Conservation (phyloP, 345 rosid species). For the Balakata baccata region DNA sequence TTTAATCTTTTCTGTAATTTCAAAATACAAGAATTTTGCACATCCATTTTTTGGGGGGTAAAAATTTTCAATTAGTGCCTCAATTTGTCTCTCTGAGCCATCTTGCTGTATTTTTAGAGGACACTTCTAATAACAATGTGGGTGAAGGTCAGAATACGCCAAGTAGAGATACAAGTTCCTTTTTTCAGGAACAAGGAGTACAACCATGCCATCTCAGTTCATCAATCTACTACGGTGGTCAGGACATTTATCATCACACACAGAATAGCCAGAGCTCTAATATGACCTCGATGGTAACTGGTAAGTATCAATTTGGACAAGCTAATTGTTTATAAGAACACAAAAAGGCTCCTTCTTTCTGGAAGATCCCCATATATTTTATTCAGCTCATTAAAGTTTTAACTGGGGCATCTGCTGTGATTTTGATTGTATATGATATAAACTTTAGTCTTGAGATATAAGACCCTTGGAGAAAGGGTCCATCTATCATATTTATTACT, state of each 20-base stretch:
- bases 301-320: conserved; percentile 18
- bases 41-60: no score
- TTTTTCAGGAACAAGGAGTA: conserved; percentile 48
- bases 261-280: conserved; percentile 43
- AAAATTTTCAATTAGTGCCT: no score
- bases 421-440: neutral
- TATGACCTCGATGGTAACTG: conserved; percentile 50
- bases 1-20: neutral
- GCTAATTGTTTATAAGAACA: neutral
- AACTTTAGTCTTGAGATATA: neutral
- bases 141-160: conserved; percentile 32
- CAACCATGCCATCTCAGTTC: conserved; percentile 77
- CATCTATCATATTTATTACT: no score
- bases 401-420: neutral
- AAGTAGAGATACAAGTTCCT: conserved; percentile 32
- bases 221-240: conserved; percentile 85
- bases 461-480: no score
- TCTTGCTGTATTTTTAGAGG: conserved; percentile 31
- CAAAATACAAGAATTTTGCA: neutral
- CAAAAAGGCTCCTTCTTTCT: neutral
- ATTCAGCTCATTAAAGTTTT: neutral
- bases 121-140: conserved; percentile 29
- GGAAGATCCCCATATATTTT: neutral
- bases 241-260: conserved; percentile 47
- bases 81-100: no score